These are phyloP conservation scores for Terana coerulea DNA, from an alignment of 768 basidiomycete species.

Conservation along the genomic window DNA sequence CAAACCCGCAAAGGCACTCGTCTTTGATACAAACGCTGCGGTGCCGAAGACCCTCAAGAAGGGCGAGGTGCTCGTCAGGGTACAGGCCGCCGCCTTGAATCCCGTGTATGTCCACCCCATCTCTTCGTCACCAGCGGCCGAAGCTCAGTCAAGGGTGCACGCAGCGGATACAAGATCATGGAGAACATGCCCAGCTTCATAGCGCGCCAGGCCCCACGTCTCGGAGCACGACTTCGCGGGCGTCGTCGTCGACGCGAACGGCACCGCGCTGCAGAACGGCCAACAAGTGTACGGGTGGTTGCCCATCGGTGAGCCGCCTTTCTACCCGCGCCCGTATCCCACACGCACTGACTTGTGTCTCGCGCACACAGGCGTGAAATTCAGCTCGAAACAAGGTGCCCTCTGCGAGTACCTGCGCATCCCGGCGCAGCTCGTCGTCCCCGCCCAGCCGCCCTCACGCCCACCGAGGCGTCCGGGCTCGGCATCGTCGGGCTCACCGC, in stretches of 20 bases:
- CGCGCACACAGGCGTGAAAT: slow-evolving; percentile 9
- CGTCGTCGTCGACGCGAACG: slow-evolving; percentile 51
- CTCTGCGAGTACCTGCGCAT: slow-evolving; percentile 54
- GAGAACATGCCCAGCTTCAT: slow-evolving; percentile 43
- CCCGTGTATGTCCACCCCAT: slow-evolving; percentile 46
- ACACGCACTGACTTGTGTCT: neutral
- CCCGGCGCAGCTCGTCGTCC: slow-evolving; percentile 35
- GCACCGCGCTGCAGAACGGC: slow-evolving; percentile 48
- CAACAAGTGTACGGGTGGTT: slow-evolving; percentile 64
- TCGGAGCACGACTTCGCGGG: slow-evolving; percentile 67
- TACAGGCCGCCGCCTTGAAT: slow-evolving; percentile 59
- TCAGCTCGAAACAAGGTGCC: slow-evolving; percentile 45
- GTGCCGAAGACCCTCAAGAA: slow-evolving; percentile 30
- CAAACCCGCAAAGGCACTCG: slow-evolving; percentile 26
- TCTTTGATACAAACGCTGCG: slow-evolving; percentile 22
- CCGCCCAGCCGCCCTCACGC: slow-evolving; percentile 48
- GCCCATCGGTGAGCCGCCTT: slow-evolving; percentile 30
- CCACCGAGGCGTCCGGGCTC: slow-evolving; percentile 59
- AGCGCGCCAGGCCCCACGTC: slow-evolving; percentile 43
- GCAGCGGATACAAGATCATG: slow-evolving; percentile 61
- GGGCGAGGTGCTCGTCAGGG: slow-evolving; percentile 47
- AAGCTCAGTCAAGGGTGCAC: neutral
- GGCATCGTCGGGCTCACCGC: slow-evolving; percentile 56
- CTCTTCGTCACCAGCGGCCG: neutral
- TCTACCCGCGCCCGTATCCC: neutral